A percentile compares a stretch with the other conserved stretches of the same genome.
phyloP scores from a whole-genome alignment of 2,329 filamentous ascomycete genomes.

The Cordyceps sp. region DNA sequence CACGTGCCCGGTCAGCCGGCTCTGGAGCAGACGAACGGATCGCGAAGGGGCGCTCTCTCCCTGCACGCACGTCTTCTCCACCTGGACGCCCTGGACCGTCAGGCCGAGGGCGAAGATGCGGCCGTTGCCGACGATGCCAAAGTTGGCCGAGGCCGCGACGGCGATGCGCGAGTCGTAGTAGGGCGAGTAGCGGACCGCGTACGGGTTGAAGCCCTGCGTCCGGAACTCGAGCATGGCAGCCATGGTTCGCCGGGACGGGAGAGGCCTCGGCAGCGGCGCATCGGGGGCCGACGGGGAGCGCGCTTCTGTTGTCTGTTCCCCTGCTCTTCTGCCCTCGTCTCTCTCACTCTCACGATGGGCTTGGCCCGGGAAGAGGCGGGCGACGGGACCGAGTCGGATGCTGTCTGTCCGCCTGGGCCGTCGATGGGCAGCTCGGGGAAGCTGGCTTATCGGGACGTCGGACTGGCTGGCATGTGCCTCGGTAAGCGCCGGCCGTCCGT shows the following conservation, averaged over 20 bases:
- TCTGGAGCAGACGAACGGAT: not conserved
- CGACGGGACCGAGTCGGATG: no score
- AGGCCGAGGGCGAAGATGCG: conserved; percentile 72
- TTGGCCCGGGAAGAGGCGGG: no score
- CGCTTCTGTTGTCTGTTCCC: no score
- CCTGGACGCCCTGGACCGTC: conserved; percentile 66
- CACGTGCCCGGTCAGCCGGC: not conserved
- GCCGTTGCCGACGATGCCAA: conserved; percentile 92
- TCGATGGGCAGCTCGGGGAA: no score
- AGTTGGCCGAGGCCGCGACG: conserved; percentile 83
- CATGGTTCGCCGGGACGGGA: conserved; percentile 12
- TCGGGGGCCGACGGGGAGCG: no score
- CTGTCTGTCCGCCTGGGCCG: no score
- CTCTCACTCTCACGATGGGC: no score
- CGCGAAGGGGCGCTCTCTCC: not conserved
- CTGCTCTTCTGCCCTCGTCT: no score
- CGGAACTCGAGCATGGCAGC: conserved; percentile 80
- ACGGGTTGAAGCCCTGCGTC: conserved; percentile 87
- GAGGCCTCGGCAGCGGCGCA: no score
- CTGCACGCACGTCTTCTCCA: conserved; percentile 66
- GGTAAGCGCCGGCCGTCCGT: no score
- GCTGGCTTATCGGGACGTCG: no score
- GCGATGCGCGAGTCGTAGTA: conserved; percentile 94
- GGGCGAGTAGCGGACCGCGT: conserved; percentile 94
- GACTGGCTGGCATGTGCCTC: no score